Percentiles rank a stretch among this genome's conserved stretches.
These are phyloP conservation scores for Neonectria faginata DNA, from an alignment of 2,329 filamentous ascomycete genomes.

Conservation along the genomic window DNA sequence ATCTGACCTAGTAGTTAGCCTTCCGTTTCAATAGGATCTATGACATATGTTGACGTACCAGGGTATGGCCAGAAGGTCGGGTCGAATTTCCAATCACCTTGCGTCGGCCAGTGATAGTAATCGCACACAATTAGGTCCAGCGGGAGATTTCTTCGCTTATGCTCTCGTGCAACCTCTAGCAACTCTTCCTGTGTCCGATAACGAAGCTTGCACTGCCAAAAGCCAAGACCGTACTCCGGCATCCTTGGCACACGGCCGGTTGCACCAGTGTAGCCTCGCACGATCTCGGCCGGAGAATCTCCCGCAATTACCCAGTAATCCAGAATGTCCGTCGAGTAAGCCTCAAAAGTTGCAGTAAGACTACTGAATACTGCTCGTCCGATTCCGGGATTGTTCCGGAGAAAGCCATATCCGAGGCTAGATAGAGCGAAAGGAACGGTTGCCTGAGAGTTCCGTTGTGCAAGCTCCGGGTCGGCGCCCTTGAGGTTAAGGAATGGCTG, in stretches of 20 bases:
- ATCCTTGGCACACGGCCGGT: slow-evolving; percentile 74
- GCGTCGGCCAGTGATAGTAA: slow-evolving; percentile 75
- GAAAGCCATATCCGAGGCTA: slow-evolving; percentile 69
- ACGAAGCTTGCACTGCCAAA: slow-evolving; percentile 76
- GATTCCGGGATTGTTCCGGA: slow-evolving; percentile 76
- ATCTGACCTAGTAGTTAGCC: slow-evolving; percentile 47
- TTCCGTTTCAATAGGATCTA: not conserved
- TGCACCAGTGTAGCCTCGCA: slow-evolving; percentile 65
- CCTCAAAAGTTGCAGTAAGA: slow-evolving; percentile 71
- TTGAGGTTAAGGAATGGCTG: slow-evolving; percentile 73
- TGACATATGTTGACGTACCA: slow-evolving; percentile 53
- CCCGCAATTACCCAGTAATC: slow-evolving; percentile 75
- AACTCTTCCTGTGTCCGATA: slow-evolving; percentile 76
- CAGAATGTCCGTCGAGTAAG: slow-evolving; percentile 65
- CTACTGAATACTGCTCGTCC: slow-evolving; percentile 71
- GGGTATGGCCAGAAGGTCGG: slow-evolving; percentile 73
- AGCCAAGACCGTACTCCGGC: slow-evolving; percentile 75
- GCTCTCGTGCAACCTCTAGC: slow-evolving; percentile 69
- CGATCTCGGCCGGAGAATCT: slow-evolving; percentile 65
- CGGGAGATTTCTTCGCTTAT: slow-evolving; percentile 65
- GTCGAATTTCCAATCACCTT: slow-evolving; percentile 78
- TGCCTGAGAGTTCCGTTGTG: slow-evolving; percentile 75
- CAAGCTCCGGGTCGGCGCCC: slow-evolving; percentile 71
- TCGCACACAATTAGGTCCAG: slow-evolving; percentile 75
- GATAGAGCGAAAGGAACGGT: slow-evolving; percentile 72